Evolutionary conservation across 1,139 yeast species (phyloP), one percentile per base, ranked within the genome.

Genomic region (Suhomyces maxii): DNA sequence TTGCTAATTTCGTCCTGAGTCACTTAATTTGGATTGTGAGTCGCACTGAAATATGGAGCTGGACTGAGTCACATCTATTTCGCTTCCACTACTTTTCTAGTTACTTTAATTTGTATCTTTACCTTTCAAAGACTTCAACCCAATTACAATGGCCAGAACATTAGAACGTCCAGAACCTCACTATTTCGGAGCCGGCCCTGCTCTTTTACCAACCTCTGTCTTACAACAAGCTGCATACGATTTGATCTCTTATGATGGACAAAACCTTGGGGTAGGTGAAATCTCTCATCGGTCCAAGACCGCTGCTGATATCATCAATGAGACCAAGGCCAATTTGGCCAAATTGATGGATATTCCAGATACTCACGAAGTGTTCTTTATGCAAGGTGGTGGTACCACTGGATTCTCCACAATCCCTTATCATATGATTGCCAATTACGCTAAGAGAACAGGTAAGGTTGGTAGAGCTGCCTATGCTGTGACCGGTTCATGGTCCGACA

Each of bases 131-230:
- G n/a, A 31, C n/a, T 31, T 3, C 33, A 10, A 18, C 23, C 41
- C 36, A 30, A 31, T 13, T 12, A 26, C 18, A 32, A 42, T 39
- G 45, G 31, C 45, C 33, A 41, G 46, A 51, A 48, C 64, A 13
- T 66, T 83, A 46, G 76, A 79, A 35, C 82, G 95, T 71, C 84
- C 77, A 65, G 85, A 83, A 59, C 91, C 95, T 45, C 76, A 83
- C 63, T 89, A 93, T 64, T 93, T 89, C 61, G 99, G 98, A 47
- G 98, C 99, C 26, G 99, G 99, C 10, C 99, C 99, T 39, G 99
- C 99, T 2, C 77, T 85, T 47, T 76, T 93, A 42, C 97, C 98
- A 26, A 83, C 93, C 4, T 65, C 70, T 8, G 98, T 90, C 4
- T 77, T 93, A 44, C 86, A 89, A 65, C 86, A 88, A 68, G 97